Evolutionary conservation across 176 grass and related monocot genomes (phyloP), one percentile per base, ranked within the genome.

Genomic region (Dendrocalamus sinicus): DNA sequence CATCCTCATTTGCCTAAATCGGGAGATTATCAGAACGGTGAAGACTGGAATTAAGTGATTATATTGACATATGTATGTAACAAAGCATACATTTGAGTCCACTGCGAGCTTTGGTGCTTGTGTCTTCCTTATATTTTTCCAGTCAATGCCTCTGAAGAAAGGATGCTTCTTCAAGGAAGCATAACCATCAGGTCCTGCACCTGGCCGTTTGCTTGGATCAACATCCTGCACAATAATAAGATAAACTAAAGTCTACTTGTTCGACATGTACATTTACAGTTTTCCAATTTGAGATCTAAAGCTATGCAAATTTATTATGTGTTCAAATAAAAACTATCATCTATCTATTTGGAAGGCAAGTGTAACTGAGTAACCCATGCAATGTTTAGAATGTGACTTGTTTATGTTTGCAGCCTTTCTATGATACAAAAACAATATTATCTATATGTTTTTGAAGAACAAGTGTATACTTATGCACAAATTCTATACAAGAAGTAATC

Each of bases 111-210:
- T 94, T 22, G 97, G 97, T 50, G 94, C 61, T 7, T 16, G 72
- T 53, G 64, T 66, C 39, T 94, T 89, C 72, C 92, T 82, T 68
- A 96, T 71, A 78, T 93, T 94, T 71, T 89, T 91, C 97, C 97
- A 99, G 79, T 99, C 97, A 46, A 91, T 93, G 30, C 92, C 97
- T 83, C 90, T 91, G 81, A 99, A 99, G 76, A 99, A 99, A 90
- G 90, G 90, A 89, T 99, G 97, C 20, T 84, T 89, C 70, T 99
- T 99, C 80, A 99, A 88, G 23, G 87, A 78, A 68, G 84, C 81
- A 91, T 96, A 96, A 75, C 94, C 92, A 88, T 94, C 88, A 72
- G 85, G 86, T 48, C 89, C 87, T 73, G 89, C 90, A 87, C 97
- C 97, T 72, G 81, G 92, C 66, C 97, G 87, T 85, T 96, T 94